These are phyloP conservation scores for Solanum medicagineum DNA, from an alignment of 257 asterid species.

Conservation along the genomic window DNA sequence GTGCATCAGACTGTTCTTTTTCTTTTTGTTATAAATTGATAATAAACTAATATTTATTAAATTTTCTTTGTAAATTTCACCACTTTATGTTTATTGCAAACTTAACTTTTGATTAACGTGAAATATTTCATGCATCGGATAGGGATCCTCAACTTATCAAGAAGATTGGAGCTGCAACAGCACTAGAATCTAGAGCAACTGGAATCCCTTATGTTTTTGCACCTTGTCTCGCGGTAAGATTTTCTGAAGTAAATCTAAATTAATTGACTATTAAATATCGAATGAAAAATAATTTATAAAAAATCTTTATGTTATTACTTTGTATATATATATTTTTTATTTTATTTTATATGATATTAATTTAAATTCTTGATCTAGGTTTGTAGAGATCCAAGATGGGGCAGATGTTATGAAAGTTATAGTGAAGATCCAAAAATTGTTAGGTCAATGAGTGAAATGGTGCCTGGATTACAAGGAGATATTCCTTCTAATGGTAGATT, in stretches of 20 bases:
- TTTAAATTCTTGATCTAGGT: background rate
- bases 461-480: conserved; percentile 4
- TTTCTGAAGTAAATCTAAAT: too few species aligned
- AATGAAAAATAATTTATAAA: too few species aligned
- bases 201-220: conserved; percentile 14
- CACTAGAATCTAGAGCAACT: conserved; percentile 12
- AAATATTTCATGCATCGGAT: background rate
- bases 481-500: background rate
- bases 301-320: too few species aligned
- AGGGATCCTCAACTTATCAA: conserved; percentile 12
- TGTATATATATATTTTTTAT: background rate
- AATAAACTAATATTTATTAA: background rate
- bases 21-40: background rate
- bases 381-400: conserved; percentile 12
- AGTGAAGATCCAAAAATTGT: conserved; percentile 7
- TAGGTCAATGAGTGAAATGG: conserved; percentile 6
- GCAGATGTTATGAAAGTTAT: conserved; percentile 4
- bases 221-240: conserved; percentile 10
- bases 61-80: background rate
- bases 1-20: fast-evolving
- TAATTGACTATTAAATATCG: too few species aligned
- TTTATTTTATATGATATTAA: background rate
- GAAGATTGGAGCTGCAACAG: conserved; percentile 14
- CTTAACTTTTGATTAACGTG: too few species aligned
- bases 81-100: background rate